phyloP scores from a whole-genome alignment of 2,329 filamentous ascomycete genomes.

The Pyricularia sp. region DNA sequence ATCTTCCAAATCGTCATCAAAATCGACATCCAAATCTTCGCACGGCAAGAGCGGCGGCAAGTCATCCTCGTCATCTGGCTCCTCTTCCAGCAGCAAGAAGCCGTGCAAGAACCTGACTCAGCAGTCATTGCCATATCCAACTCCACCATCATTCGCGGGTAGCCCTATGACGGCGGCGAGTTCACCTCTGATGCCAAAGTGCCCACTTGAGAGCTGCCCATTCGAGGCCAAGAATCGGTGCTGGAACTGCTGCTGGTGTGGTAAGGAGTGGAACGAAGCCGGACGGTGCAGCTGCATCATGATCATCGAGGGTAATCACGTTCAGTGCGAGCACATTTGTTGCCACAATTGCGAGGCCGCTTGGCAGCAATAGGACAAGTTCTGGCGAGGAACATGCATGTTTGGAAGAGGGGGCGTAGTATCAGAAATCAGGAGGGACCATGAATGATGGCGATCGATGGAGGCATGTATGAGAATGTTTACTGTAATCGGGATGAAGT shows the following conservation, averaged over 20 bases:
- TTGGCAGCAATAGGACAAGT: neutral
- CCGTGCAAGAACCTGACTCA: slow-evolving; percentile 33
- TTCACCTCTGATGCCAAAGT: slow-evolving; percentile 26
- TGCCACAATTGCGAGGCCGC: slow-evolving; percentile 37
- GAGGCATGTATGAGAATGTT: neutral
- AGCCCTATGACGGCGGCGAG: slow-evolving; percentile 17
- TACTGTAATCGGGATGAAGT: neutral
- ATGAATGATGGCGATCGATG: neutral
- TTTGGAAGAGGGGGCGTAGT: neutral
- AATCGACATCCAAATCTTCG: slow-evolving; percentile 2
- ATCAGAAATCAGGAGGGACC: neutral
- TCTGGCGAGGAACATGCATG: neutral
- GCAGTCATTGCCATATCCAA: slow-evolving; percentile 35
- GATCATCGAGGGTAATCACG: slow-evolving; percentile 38
- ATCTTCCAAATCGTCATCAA: slow-evolving; percentile 6
- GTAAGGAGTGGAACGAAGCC: slow-evolving; percentile 39
- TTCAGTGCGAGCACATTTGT: slow-evolving; percentile 45
- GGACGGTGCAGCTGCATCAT: slow-evolving; percentile 43
- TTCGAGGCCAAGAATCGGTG: slow-evolving; percentile 37
- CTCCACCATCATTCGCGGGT: slow-evolving; percentile 31
- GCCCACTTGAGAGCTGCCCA: slow-evolving; percentile 36
- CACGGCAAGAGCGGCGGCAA: slow-evolving; percentile 6
- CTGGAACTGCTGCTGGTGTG: slow-evolving; percentile 50
- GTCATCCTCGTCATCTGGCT: slow-evolving; percentile 1
- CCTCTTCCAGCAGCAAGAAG: slow-evolving; percentile 2